phyloP scores from a whole-genome alignment of 176 grass and related monocot genomes.

The Echinochloa phyllopogon region DNA sequence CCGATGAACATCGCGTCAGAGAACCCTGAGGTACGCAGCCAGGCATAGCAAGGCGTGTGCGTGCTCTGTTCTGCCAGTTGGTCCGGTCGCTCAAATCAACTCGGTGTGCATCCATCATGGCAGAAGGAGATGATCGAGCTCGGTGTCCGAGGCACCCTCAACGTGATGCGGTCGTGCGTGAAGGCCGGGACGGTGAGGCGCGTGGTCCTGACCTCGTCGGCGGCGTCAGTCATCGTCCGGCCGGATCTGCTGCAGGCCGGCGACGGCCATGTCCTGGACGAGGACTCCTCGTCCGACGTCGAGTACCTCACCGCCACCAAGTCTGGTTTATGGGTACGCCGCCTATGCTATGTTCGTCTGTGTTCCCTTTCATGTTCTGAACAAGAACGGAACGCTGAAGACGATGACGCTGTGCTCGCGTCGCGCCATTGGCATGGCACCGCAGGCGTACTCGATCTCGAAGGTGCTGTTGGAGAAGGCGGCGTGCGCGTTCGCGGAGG shows the following conservation, averaged over 20 bases:
- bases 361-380: too few relatives aligned
- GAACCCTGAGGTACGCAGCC: constrained; percentile 43
- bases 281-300: constrained; percentile 67
- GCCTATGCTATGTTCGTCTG: too few relatives aligned
- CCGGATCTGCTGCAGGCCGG: constrained; percentile 40
- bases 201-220: constrained; percentile 66
- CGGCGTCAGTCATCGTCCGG: constrained; percentile 30
- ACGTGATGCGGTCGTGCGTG: constrained; percentile 66
- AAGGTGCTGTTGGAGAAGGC: background rate
- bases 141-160: constrained; percentile 44
- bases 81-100: too few relatives aligned
- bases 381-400: too few relatives aligned
- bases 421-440: background rate
- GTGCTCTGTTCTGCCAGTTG: too few relatives aligned
- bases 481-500: background rate
- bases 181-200: constrained; percentile 59
- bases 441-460: background rate
- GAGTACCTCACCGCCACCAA: constrained; percentile 47
- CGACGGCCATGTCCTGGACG: constrained; percentile 56
- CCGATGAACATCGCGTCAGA: constrained; percentile 47
- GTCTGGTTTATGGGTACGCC: constrained; percentile 43
- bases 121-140: constrained; percentile 68
- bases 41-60: too few relatives aligned
- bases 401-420: too few relatives aligned
- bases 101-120: background rate